Base-by-base conservation (phyloP, 495 filamentous ascomycete genomes). In the Podospora conica region DNA sequence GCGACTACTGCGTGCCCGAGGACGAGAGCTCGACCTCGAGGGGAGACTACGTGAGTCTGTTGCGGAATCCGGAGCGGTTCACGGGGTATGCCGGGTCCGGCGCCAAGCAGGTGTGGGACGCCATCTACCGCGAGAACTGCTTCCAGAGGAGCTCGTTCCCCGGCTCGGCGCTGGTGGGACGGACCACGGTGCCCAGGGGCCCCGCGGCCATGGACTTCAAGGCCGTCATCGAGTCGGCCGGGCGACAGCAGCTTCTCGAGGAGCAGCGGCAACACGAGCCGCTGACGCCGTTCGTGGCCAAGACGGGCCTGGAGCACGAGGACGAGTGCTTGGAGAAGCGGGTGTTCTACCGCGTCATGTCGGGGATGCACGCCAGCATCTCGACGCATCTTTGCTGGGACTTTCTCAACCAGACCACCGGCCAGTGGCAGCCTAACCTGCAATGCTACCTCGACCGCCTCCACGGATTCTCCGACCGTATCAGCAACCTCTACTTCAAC, bases 401-500 rank as follows among this genome's bases (percentile, higher is more conserved):
- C 76, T 96, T 96, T 68, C 80, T 98, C 58, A 97, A 98, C 80
- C 92, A 96, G 75, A 92, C 90, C 1, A 97, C 95, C 1, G 95
- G 96, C 53, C 79, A 92, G 77, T 98, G 95, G 95, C 87, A 88
- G 56, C 96, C 95, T 15, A 98, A 98, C 70, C 79, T 96, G 31
- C 82, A 85, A 70, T 98, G 95, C 82, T 98, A 95, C 83, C 87
- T 90, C 74, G 81, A 87, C 21, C 89, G 95, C 12, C 84, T 98
- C 20, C 88, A 95, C 72, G 81, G 82, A 9, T 86, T 91, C 70
- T 93, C 94, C 0, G 95, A 98, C 68, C 90, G 93, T 61, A 89
- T 97, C 73, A 94, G 94, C 63, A 98, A 98, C 76, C 85, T 98
- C 65, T 98, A 98, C 80, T 98, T 98, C 82, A 97, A 98, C 83